phyloP scores from a whole-genome alignment of 2,329 filamentous ascomycete species.

The Fusarium sp. region DNA sequence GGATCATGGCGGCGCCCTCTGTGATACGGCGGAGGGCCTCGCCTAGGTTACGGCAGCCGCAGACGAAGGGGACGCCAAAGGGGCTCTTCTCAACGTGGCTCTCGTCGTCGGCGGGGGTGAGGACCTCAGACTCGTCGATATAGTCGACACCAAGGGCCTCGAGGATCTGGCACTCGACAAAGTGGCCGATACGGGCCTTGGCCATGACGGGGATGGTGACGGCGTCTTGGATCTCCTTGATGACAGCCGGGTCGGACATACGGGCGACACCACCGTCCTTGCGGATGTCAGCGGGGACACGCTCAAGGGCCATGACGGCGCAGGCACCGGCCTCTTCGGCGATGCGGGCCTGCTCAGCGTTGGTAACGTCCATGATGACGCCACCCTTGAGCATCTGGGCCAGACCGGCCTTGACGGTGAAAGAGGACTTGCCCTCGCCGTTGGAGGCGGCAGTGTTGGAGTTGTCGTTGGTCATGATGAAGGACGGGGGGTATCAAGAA shows the following conservation, averaged over 20 bases:
- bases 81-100: conserved; percentile 92
- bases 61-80: conserved; percentile 92
- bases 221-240: conserved; percentile 93
- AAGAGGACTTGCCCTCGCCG: conserved; percentile 66
- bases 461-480: conserved; percentile 55
- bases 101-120: conserved; percentile 91
- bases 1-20: conserved; percentile 98
- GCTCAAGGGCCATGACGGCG: conserved; percentile 98
- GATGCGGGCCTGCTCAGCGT: conserved; percentile 93
- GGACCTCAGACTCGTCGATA: conserved; percentile 97
- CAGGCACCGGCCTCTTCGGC: conserved; percentile 96
- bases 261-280: conserved; percentile 92
- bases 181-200: conserved; percentile 97
- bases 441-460: conserved; percentile 47
- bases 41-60: conserved; percentile 93
- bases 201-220: conserved; percentile 99
- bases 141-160: conserved; percentile 96
- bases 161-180: conserved; percentile 98
- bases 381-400: conserved; percentile 99
- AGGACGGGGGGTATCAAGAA: background rate
- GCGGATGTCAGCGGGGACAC: conserved; percentile 96
- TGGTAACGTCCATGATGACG: conserved; percentile 99
- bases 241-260: conserved; percentile 96
- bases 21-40: conserved; percentile 92
- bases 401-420: conserved; percentile 93